Percentiles rank a stretch among this genome's conserved stretches.
These are phyloP conservation scores for Trametes elegans DNA, from an alignment of 768 basidiomycete genomes.

Conservation along the genomic window DNA sequence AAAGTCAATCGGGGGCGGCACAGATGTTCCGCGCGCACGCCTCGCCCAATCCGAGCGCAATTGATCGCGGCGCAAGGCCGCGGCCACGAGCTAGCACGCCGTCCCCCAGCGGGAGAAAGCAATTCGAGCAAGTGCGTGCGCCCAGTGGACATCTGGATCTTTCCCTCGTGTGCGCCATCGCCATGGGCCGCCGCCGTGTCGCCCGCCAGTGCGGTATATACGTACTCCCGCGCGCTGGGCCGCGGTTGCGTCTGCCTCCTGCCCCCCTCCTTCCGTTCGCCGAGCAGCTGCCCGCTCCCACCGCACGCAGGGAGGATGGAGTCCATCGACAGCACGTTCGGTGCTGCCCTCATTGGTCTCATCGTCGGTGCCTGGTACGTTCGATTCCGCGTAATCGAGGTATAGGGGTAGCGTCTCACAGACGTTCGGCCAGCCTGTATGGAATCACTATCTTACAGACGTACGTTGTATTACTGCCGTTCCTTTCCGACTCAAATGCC, in stretches of 20 bases:
- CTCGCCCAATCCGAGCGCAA: neutral
- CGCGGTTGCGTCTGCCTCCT: neutral
- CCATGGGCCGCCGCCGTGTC: neutral
- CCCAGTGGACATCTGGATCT: neutral
- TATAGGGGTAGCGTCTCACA: neutral
- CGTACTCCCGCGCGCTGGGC: neutral
- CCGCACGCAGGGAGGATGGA: slow-evolving; percentile 1
- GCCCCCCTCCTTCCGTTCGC: neutral
- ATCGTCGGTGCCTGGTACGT: slow-evolving; percentile 44
- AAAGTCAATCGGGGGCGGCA: neutral
- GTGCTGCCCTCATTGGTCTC: slow-evolving; percentile 45
- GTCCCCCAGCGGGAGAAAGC: slow-evolving; percentile 3
- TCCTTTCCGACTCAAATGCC: slow-evolving; percentile 33
- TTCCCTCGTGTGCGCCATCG: neutral
- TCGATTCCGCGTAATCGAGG: neutral
- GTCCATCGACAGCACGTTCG: slow-evolving; percentile 34
- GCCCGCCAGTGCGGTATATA: neutral
- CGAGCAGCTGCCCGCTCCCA: neutral
- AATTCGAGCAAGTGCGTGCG: neutral
- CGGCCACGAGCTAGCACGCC: neutral
- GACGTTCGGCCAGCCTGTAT: slow-evolving; percentile 35
- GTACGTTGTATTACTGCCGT: neutral
- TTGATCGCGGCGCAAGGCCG: neutral
- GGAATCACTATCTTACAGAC: slow-evolving; percentile 42
- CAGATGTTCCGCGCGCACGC: neutral